Evolutionary conservation across 495 filamentous ascomycete species (phyloP).

Genomic region (Sordaria brevicollis): DNA sequence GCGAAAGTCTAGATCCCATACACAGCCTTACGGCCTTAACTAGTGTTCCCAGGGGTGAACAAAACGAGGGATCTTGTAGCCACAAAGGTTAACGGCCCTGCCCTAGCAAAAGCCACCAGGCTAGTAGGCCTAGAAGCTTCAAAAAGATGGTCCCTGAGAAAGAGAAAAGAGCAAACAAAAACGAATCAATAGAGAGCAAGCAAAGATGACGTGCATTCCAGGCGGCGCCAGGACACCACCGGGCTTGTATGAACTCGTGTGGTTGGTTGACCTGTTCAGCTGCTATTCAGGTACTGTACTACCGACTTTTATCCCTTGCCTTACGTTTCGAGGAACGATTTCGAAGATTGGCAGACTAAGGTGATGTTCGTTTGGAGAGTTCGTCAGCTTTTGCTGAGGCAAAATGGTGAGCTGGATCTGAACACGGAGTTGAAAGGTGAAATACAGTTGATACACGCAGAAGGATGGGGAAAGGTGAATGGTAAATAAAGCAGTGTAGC

Average conservation of each 20-base stretch:
- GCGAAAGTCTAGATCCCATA: not conserved
- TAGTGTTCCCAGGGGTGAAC: not conserved
- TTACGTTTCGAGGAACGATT: not conserved
- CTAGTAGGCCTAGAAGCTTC: too few species aligned
- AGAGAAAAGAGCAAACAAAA: not conserved
- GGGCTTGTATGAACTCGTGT: not conserved
- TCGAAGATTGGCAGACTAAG: not conserved
- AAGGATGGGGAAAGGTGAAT: too few species aligned
- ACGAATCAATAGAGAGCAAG: not conserved
- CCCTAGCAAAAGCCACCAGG: not conserved
- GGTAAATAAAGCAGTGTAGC: too few species aligned
- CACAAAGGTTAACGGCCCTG: not conserved
- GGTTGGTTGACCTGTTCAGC: not conserved
- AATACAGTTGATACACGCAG: not conserved
- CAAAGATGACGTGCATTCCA: not conserved
- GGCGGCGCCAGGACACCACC: not conserved
- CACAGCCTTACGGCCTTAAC: too few species aligned
- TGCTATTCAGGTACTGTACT: not conserved
- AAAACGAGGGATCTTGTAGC: not conserved
- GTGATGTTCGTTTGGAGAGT: not conserved
- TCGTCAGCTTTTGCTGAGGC: not conserved
- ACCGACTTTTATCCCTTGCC: not conserved
- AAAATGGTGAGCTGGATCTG: not conserved
- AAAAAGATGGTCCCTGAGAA: not conserved
- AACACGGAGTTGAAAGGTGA: not conserved